These are phyloP conservation scores for Penstemon newberryi DNA, from an alignment of 257 asterid genomes.

Conservation along the genomic window DNA sequence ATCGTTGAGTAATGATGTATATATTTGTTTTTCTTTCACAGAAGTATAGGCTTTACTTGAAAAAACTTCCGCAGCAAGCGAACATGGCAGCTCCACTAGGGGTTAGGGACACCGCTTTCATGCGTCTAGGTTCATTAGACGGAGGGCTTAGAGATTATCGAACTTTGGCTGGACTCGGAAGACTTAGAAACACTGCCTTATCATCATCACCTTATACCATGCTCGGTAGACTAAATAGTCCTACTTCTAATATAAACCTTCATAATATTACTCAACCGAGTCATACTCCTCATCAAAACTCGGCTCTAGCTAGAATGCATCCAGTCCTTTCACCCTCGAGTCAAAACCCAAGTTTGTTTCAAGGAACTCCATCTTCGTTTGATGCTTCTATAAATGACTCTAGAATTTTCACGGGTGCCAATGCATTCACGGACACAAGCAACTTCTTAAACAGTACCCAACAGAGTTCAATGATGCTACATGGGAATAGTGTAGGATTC, in stretches of 20 bases:
- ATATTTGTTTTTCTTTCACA: slow-evolving; percentile 34
- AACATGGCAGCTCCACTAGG: slow-evolving; percentile 75
- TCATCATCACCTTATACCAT: slow-evolving; percentile 44
- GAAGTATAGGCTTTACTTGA: slow-evolving; percentile 82
- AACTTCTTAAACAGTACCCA: slow-evolving; percentile 35
- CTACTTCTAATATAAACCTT: slow-evolving; percentile 48
- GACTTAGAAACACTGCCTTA: slow-evolving; percentile 43
- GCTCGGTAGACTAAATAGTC: slow-evolving; percentile 69
- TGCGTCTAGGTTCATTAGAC: slow-evolving; percentile 58
- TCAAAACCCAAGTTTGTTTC: slow-evolving; percentile 48
- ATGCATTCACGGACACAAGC: slow-evolving; percentile 11
- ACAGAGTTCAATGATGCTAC: slow-evolving; percentile 37
- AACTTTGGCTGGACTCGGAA: slow-evolving; percentile 52
- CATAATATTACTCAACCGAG: slow-evolving; percentile 47
- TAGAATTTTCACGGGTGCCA: too few species aligned
- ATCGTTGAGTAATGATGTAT: neutral
- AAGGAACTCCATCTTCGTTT: slow-evolving; percentile 52
- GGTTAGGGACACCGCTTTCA: slow-evolving; percentile 61
- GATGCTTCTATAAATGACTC: slow-evolving; percentile 13
- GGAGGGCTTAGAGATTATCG: slow-evolving; percentile 60
- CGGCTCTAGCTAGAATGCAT: slow-evolving; percentile 48
- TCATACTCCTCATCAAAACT: slow-evolving; percentile 43
- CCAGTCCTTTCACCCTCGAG: slow-evolving; percentile 40
- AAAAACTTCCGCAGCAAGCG: slow-evolving; percentile 74
- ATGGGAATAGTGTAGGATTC: slow-evolving; percentile 45